A percentile compares a stretch with the other conserved stretches of the same genome.
Evolutionary conservation across 2,329 filamentous ascomycete species (phyloP).

Genomic region (Talaromyces atroroseus): DNA sequence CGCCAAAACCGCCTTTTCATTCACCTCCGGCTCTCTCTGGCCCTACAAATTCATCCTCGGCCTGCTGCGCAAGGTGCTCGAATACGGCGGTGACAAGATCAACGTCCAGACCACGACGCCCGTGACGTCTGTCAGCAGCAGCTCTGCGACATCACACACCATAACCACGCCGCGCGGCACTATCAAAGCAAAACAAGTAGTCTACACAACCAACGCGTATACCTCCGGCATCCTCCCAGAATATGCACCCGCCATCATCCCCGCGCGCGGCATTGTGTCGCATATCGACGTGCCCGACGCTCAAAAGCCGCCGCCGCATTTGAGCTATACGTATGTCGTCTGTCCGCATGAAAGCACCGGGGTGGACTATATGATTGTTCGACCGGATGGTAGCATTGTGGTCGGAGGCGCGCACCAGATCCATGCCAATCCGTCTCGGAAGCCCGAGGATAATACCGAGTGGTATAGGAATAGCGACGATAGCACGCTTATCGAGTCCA

Average conservation of each 20-base stretch:
- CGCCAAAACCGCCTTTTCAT: slow-evolving; percentile 33
- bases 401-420: slow-evolving; percentile 58
- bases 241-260: slow-evolving; percentile 68
- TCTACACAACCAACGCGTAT: slow-evolving; percentile 81
- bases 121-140: slow-evolving; percentile 26
- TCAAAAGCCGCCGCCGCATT: slow-evolving; percentile 13
- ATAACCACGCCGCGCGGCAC: slow-evolving; percentile 58
- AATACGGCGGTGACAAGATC: slow-evolving; percentile 29
- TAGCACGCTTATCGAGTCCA: slow-evolving; percentile 44
- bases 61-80: background rate
- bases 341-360: slow-evolving; percentile 49
- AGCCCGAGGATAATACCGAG: slow-evolving; percentile 17
- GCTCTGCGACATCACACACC: slow-evolving; percentile 37
- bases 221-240: slow-evolving; percentile 68
- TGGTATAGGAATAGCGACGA: slow-evolving; percentile 49
- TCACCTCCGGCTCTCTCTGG: slow-evolving; percentile 34
- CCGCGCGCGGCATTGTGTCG: slow-evolving; percentile 58
- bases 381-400: slow-evolving; percentile 51
- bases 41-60: slow-evolving; percentile 74
- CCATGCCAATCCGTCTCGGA: slow-evolving; percentile 17
- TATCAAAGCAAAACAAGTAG: slow-evolving; percentile 58
- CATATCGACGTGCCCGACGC: slow-evolving; percentile 25
- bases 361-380: slow-evolving; percentile 55
- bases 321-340: slow-evolving; percentile 54
- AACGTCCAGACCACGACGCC: slow-evolving; percentile 53